Conservation (phyloP, 2,329 filamentous ascomycete genomes). For the Salinomyces thailandicus region DNA sequence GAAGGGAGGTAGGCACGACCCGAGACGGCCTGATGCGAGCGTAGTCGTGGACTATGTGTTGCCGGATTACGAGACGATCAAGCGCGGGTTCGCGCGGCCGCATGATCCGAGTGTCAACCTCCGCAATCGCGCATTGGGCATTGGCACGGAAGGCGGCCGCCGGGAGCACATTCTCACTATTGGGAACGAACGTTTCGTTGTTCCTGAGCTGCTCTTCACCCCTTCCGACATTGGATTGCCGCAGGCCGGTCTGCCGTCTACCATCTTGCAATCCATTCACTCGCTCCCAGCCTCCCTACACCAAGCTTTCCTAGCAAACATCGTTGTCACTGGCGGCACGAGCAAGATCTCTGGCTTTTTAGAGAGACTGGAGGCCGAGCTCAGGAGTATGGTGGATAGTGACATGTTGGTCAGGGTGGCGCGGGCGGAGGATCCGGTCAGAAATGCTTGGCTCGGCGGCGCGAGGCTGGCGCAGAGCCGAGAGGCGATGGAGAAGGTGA, state of each 20-base stretch:
- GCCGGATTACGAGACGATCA: constrained; percentile 60
- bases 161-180: constrained; percentile 74
- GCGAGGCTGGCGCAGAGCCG: constrained; percentile 62
- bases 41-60: constrained; percentile 87
- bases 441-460: constrained; percentile 78
- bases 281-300: constrained; percentile 71
- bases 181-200: constrained; percentile 81
- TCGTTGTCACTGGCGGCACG: constrained; percentile 82
- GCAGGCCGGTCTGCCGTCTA: constrained; percentile 70
- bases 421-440: constrained; percentile 60
- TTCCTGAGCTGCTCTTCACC: constrained; percentile 82
- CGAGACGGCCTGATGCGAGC: constrained; percentile 34
- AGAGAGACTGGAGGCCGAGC: constrained; percentile 48
- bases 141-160: constrained; percentile 34
- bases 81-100: constrained; percentile 61
- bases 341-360: constrained; percentile 70
- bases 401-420: constrained; percentile 70
- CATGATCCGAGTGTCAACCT: constrained; percentile 60
- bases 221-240: constrained; percentile 76
- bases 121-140: constrained; percentile 37
- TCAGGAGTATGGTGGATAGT: constrained; percentile 36
- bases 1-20: constrained; percentile 60
- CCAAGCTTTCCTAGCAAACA: constrained; percentile 73
- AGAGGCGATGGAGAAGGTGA: constrained; percentile 52
- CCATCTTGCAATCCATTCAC: constrained; percentile 69